Conservation (phyloP, 176 grass and related monocot species). For the Elaeis guineensis region DNA sequence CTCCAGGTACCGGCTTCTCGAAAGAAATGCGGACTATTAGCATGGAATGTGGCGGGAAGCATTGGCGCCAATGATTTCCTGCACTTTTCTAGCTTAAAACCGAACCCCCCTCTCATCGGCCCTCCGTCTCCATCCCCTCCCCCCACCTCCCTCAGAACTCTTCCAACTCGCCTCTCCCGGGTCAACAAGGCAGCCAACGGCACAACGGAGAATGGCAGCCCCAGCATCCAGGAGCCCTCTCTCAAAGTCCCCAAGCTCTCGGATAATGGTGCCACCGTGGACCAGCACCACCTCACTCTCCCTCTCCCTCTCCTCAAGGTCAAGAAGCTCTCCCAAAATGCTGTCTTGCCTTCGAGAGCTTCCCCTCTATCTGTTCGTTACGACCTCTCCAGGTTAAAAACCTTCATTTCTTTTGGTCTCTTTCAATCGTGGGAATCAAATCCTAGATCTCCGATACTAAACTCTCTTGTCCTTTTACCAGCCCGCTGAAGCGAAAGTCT, state of each 20-base stretch:
- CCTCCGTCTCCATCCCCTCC: background rate
- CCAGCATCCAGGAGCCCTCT: conserved; percentile 33
- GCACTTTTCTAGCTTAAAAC: conserved; percentile 14
- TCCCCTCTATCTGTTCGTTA: conserved; percentile 73
- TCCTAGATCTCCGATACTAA: no score
- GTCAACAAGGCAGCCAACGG: conserved; percentile 19
- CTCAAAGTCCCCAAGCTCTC: conserved; percentile 40
- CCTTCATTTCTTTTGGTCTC: background rate
- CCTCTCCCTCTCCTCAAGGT: conserved; percentile 46
- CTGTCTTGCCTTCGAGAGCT: conserved; percentile 58
- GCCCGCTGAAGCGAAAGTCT: conserved; percentile 40
- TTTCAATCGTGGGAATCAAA: background rate
- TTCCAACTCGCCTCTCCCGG: background rate
- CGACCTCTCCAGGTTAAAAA: conserved; percentile 69
- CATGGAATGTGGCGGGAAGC: conserved; percentile 41
- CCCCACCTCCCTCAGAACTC: background rate
- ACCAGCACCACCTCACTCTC: background rate
- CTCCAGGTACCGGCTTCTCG: no score
- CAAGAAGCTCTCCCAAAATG: conserved; percentile 80
- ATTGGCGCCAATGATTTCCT: conserved; percentile 37
- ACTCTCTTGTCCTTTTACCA: background rate
- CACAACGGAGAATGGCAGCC: conserved; percentile 3
- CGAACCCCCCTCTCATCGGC: background rate
- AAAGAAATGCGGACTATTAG: no score
- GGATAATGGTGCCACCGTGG: background rate